Base-by-base conservation (phyloP, 2,329 filamentous ascomycete genomes). In the Xylaria sp. region DNA sequence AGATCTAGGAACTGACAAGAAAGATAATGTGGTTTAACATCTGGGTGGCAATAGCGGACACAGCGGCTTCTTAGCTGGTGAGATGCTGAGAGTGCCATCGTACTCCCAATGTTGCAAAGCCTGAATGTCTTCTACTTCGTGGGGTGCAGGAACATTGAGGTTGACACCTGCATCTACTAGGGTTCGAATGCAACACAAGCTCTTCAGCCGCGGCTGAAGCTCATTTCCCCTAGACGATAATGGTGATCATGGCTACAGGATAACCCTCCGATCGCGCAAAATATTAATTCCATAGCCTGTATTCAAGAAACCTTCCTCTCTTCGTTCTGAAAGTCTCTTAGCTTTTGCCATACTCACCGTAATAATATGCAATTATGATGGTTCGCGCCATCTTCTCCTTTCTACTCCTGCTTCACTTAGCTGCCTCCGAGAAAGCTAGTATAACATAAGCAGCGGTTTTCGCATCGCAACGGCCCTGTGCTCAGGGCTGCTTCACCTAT, bases 401-500 rank as follows among this genome's bases (percentile, higher is more conserved):
- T 48, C 15, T 46, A 2, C 10, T 23, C 15, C 6, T 54, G 46
- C 51, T 67, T 48, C 53, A 20, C 15, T 23, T 54, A 42, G 59
- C 59, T 20, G 44, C 59, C 23, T 63, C 53, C 3, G 53, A 63
- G 38, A 36, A 7, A 38, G 59, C 40, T 2, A 59, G 17, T 9
- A 42, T 67, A 26, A 59, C 59, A 38, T 53, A 38, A 53, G 28
- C 17, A 7, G 9, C 56, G 2, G 56, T 9, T 13, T 67, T 20
- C 28, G 6, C 46, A 9, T 67, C 65, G 13, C 65, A 67, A 28
- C 65, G 65, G 36, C 65, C 65, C 28, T 67, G 65, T 11, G 65
- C 60, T 13, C 60, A 60, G 17, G 10, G 6, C 9, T 67, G 60
- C n/a, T 67, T 64, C 40, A 17, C 20, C 11, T 23, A n/a, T 20